phyloP scores from a whole-genome alignment of 495 filamentous ascomycete genomes.

The Jackrogersella minutella region DNA sequence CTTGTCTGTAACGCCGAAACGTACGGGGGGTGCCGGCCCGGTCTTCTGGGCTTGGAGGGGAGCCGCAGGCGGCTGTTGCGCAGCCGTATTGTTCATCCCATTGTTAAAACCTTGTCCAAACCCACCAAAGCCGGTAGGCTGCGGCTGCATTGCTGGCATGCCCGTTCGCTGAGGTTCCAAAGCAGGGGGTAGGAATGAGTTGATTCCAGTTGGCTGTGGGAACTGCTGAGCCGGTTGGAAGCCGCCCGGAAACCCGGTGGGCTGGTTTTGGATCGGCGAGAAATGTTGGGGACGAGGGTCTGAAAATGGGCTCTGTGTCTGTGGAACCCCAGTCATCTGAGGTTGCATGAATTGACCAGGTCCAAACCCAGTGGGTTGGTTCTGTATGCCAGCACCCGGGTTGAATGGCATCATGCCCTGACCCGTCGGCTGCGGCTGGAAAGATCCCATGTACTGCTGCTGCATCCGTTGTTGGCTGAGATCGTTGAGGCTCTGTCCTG shows the following conservation, averaged over 20 bases:
- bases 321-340: conserved; percentile 51
- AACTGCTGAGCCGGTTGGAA: conserved; percentile 54
- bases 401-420: conserved; percentile 52
- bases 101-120: conserved; percentile 54
- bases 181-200: conserved; percentile 63
- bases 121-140: conserved; percentile 66
- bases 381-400: conserved; percentile 52
- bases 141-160: conserved; percentile 52
- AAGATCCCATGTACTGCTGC: conserved; percentile 57
- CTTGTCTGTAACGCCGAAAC: conserved; percentile 88
- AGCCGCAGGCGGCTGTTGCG: conserved; percentile 55
- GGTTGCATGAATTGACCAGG: conserved; percentile 60
- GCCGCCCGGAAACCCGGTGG: conserved; percentile 71
- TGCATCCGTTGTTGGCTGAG: conserved; percentile 72
- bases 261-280: conserved; percentile 67
- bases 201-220: conserved; percentile 60
- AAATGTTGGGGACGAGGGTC: conserved; percentile 67
- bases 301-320: conserved; percentile 53
- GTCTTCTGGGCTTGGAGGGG: conserved; percentile 87
- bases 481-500: conserved; percentile 79
- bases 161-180: conserved; percentile 64
- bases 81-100: conserved; percentile 54
- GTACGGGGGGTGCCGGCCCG: conserved; percentile 86
- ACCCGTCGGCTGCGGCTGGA: conserved; percentile 53
- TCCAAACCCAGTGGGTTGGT: conserved; percentile 66